Percentiles rank a stretch among this genome's conserved stretches.
These are phyloP conservation scores for Scortechinia acanthostroma DNA, from an alignment of 2,329 filamentous ascomycete species.

Conservation along the genomic window DNA sequence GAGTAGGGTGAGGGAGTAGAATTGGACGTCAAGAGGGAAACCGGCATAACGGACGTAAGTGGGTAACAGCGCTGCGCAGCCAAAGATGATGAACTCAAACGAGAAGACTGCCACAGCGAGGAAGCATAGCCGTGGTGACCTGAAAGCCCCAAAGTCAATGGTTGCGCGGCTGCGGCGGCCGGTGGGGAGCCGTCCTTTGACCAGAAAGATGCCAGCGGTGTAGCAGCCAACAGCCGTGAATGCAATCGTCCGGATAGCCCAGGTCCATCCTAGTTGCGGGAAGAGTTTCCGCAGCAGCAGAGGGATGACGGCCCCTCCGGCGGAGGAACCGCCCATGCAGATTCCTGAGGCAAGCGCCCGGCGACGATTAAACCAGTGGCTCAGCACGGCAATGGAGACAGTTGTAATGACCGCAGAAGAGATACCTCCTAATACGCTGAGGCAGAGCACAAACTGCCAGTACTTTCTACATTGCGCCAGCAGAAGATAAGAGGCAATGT, in stretches of 20 bases:
- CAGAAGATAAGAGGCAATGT: constrained; percentile 30
- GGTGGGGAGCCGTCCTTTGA: constrained; percentile 22
- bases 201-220: constrained; percentile 15
- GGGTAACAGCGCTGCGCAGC: constrained; percentile 33
- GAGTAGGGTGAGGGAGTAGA: constrained; percentile 31
- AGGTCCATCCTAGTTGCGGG: constrained; percentile 20
- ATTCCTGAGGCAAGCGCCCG: constrained; percentile 25
- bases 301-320: constrained; percentile 24
- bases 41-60: constrained; percentile 28
- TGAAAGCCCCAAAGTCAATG: constrained; percentile 30
- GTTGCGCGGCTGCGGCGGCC: constrained; percentile 13
- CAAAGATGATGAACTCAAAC: constrained; percentile 38
- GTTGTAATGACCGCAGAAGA: constrained; percentile 23
- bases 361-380: constrained; percentile 26
- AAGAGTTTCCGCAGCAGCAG: constrained; percentile 19
- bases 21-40: constrained; percentile 26
- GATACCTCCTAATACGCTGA: constrained; percentile 20
- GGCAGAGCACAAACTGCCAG: constrained; percentile 36
- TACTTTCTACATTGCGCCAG: constrained; percentile 35
- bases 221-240: constrained; percentile 24
- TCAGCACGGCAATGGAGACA: constrained; percentile 22
- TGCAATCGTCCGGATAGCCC: constrained; percentile 22
- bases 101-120: constrained; percentile 30
- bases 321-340: constrained; percentile 26
- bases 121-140: constrained; percentile 27